These are phyloP conservation scores for Aphanomyces euteiches DNA, from an alignment of 352 stramenopile species.

Conservation along the genomic window DNA sequence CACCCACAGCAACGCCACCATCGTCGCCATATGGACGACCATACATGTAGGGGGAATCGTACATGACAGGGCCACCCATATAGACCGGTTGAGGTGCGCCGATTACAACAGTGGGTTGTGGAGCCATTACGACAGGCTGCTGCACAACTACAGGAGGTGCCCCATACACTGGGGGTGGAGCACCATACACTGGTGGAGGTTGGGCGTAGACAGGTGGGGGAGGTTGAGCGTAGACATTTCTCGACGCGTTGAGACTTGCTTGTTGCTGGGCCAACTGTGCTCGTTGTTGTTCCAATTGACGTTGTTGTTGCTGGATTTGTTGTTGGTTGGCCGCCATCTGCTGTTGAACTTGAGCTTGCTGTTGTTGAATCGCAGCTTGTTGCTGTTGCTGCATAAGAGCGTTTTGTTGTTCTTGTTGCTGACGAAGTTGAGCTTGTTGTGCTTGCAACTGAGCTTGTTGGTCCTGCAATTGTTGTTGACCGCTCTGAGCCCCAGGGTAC, in stretches of 20 bases:
- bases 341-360: conserved; percentile 20
- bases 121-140: conserved; percentile 11
- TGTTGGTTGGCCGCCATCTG: conserved; percentile 1
- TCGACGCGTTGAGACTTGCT: conserved; percentile 18
- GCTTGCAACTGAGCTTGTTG: too few species aligned
- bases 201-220: conserved; percentile 14
- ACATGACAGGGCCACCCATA: conserved; percentile 26
- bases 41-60: conserved; percentile 8
- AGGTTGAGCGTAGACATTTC: conserved; percentile 25
- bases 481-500: not conserved
- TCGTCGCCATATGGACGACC: conserved; percentile 7
- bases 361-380: conserved; percentile 16
- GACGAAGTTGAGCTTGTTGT: not conserved
- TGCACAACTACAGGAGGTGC: too few species aligned
- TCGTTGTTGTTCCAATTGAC: conserved; percentile 19
- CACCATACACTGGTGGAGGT: conserved; percentile 19
- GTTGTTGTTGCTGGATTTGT: conserved; percentile 19
- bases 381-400: too few species aligned
- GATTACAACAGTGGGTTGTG: conserved; percentile 29
- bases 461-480: not conserved
- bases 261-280: conserved; percentile 28
- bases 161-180: conserved; percentile 32
- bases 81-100: conserved; percentile 36
- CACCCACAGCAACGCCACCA: conserved; percentile 33
- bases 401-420: not conserved